phyloP scores from a whole-genome alignment of 108 stramenopile genomes.

The Conticribra weissflogii region DNA sequence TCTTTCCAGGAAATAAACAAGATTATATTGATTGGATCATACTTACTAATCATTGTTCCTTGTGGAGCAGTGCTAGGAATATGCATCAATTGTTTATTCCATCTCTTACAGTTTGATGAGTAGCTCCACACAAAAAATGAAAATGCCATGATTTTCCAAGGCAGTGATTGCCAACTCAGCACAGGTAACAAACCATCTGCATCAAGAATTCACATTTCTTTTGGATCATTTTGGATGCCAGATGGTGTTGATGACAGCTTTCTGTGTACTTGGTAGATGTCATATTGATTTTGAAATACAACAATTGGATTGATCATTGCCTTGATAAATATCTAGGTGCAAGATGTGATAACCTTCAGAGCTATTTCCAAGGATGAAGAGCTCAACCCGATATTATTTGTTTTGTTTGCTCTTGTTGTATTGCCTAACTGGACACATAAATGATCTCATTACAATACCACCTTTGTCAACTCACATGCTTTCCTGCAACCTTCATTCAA shows the following conservation, averaged over 20 bases:
- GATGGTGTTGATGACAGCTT: neutral
- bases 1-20: conserved; percentile 9
- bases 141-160: neutral
- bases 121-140: neutral
- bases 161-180: neutral
- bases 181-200: neutral
- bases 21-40: neutral
- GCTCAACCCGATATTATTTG: neutral
- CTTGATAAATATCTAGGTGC: conserved; percentile 31
- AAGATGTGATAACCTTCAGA: neutral
- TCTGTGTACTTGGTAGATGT: neutral
- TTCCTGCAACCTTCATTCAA: conserved; percentile 1
- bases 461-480: conserved; percentile 22
- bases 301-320: conserved; percentile 10
- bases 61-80: neutral
- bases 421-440: conserved; percentile 14
- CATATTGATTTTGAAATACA: neutral
- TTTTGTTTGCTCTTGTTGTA: conserved; percentile 3
- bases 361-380: conserved; percentile 8
- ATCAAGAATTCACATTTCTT: neutral
- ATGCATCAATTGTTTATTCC: neutral
- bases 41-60: neutral
- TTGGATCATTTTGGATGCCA: neutral
- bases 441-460: conserved; percentile 16
- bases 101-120: neutral